Base-by-base conservation (phyloP, 306 rosid species). In the Quercus ilex region DNA sequence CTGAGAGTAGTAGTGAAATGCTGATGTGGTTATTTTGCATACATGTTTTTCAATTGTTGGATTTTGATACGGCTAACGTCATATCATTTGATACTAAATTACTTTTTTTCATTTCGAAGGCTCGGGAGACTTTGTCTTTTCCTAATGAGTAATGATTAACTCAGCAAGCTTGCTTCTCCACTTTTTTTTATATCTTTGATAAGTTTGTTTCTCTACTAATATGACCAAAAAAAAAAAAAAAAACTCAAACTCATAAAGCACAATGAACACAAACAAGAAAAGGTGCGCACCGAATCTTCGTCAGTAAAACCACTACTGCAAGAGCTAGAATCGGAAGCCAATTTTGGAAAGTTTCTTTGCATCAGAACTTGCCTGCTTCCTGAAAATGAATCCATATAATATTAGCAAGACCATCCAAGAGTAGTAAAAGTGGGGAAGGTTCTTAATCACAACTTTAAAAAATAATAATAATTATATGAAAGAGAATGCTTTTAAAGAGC, bases 271-370 rank as follows among this genome's bases (percentile, higher is more conserved):
- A 15, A 74, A 60, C 73, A n/a, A 51, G 63, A 77, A 87, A 85
- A 55, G 2, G 46, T 83, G 79, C 94, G 68, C 71, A 94, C 98
- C 80, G 86, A 84, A 55, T 92, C 94, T 73, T 87, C 87, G 8
- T 86, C 82, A 1, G 83, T 84, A 60, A 69, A 82, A 57, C 81
- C 86, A 65, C 90, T 89, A 80, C 92, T 67, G 80, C 81, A 78
- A 65, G 93, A 90, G 78, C 81, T 78, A 79, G 83, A 90, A 85
- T 85, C 90, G 3, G 94, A 88, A 76, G 87, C 85, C 68, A 80
- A 80, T 73, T 81, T 86, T 3, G 77, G 80, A 65, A 58, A 65
- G 55, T 81, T 79, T 75, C 80, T 80, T 68, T 73, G 92, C 64
- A 78, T 83, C 77, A 71, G 84, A 72, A 80, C 82, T 77, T 73